Conservation (phyloP, 306 rosid genomes). For the Albizia julibrissin region DNA sequence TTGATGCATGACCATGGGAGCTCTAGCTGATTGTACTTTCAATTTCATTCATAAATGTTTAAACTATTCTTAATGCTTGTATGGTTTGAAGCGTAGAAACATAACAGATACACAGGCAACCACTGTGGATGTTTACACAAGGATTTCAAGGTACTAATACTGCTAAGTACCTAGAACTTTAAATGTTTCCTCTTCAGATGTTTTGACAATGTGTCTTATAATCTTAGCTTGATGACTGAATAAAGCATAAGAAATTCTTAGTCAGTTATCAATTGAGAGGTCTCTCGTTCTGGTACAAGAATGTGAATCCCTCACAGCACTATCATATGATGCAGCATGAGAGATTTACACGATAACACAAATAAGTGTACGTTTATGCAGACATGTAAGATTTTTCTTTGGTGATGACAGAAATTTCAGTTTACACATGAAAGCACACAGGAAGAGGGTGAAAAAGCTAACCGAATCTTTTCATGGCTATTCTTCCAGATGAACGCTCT, state of each 20-base stretch:
- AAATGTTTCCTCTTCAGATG: background rate
- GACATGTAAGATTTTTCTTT: background rate
- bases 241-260: background rate
- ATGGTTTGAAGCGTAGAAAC: background rate
- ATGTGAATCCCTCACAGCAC: background rate
- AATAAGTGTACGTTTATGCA: background rate
- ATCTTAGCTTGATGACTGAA: conserved; percentile 30
- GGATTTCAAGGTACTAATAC: background rate
- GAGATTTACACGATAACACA: conserved; percentile 10
- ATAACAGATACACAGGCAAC: conserved; percentile 5
- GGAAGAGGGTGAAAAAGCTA: conserved; percentile 30
- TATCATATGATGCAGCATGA: conserved; percentile 14
- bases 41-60: background rate
- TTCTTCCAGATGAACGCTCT: conserved; percentile 81
- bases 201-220: background rate
- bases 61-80: background rate
- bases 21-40: background rate
- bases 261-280: background rate
- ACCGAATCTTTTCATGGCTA: conserved; percentile 97
- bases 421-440: conserved; percentile 8
- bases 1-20: conserved; percentile 13
- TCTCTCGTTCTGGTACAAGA: background rate
- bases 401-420: background rate
- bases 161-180: background rate
- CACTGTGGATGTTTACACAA: background rate